Evolutionary conservation across 1,139 yeast species (phyloP), one percentile per base, ranked within the genome.

Genomic region (Diutina neorugosa): DNA sequence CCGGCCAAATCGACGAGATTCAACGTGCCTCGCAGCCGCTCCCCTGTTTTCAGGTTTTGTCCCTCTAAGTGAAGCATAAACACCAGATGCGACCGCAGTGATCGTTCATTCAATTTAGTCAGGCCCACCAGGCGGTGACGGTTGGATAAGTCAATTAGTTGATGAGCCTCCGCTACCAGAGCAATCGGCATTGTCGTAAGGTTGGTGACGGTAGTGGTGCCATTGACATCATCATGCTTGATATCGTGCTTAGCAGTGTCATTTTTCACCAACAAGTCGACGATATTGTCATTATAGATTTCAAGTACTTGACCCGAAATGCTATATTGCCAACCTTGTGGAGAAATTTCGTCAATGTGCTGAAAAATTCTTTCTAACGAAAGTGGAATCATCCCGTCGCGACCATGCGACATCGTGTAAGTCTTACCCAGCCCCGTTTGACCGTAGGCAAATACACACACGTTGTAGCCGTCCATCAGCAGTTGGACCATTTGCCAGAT

Each of bases 351-450:
- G 1, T 72, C 66, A 3, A 84, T 76, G 56, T 84, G 80, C 27
- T 76, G 69, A 62, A 89, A 91, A 4, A 93, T 85, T 61, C 86
- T 88, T 7, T 71, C 66, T 4, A 91, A 76, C 0, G 97, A 86
- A 21, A 81, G 71, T 1, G 96, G 91, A 41, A 91, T 88, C 75
- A 93, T 82, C 21, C 98, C 98, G 62, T 82, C 84, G 2, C 67
- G 60, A 0, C 79, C 71, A 49, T 76, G 77, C 0, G 94, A 79
- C 98, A 93, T 93, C 0, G 98, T 93, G 64, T 70, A 84, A 0
- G 98, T 91, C 64, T 93, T 93, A 3, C 98, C 98, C 0, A 97
- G 90, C 0, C 98, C 98, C 0, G 98, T 93, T 68, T 93, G 98
- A 0, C 98, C 98, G 66, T 93, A 93, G 0, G 98, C 96, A 70